These are phyloP conservation scores for Malbranchea cinnamomea DNA, from an alignment of 2,329 filamentous ascomycete species.

Conservation along the genomic window DNA sequence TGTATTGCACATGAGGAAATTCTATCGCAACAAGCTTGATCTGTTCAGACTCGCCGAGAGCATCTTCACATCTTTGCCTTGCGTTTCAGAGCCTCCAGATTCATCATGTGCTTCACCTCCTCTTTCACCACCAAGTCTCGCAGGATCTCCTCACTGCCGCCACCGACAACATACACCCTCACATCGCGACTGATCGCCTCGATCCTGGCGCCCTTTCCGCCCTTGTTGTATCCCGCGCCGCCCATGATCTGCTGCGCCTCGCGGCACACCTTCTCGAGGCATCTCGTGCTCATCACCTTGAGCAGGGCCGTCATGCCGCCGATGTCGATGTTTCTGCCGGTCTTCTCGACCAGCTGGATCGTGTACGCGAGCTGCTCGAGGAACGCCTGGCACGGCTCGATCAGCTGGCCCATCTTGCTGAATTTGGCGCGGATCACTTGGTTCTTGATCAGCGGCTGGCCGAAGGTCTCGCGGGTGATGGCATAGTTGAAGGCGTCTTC, in stretches of 20 bases:
- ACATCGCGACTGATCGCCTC: constrained; percentile 41
- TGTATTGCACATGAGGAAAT: too few relatives aligned
- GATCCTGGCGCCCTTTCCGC: constrained; percentile 35
- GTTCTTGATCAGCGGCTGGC: constrained; percentile 41
- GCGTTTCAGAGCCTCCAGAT: too few relatives aligned
- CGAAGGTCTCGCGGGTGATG: constrained; percentile 49
- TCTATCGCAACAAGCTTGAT: too few relatives aligned
- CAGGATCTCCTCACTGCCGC: constrained; percentile 28
- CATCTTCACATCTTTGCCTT: too few relatives aligned
- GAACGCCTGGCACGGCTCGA: constrained; percentile 49
- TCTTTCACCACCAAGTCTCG: constrained; percentile 17
- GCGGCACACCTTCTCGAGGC: constrained; percentile 38
- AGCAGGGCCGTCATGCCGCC: constrained; percentile 38
- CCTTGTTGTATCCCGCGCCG: constrained; percentile 37
- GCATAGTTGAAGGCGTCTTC: constrained; percentile 47
- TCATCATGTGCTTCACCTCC: constrained; percentile 11
- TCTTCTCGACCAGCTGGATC: constrained; percentile 29
- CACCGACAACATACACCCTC: constrained; percentile 31
- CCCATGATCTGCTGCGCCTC: constrained; percentile 43
- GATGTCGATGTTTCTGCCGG: constrained; percentile 26
- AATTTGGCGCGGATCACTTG: constrained; percentile 47
- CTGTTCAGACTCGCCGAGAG: too few relatives aligned
- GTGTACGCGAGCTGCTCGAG: constrained; percentile 47
- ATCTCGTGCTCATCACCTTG: constrained; percentile 38
- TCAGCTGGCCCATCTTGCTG: constrained; percentile 41